Conservation (phyloP, 257 asterid genomes). For the Forsythia viridissima region DNA sequence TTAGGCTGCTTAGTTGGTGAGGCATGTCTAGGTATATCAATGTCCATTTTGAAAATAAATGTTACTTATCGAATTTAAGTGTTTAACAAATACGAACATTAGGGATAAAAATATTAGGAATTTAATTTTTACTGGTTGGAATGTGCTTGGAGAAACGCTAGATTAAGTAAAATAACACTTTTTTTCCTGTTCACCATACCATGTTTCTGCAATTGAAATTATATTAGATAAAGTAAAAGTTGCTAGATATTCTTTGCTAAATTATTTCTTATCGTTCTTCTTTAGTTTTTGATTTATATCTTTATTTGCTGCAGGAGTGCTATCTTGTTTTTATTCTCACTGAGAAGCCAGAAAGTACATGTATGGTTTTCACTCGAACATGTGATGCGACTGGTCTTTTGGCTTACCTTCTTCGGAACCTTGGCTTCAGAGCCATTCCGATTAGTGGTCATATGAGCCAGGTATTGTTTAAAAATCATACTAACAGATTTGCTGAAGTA, state of each 20-base stretch:
- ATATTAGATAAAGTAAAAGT: not conserved
- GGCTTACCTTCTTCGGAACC: conserved; percentile 76
- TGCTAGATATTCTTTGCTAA: conserved; percentile 1
- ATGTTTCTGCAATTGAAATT: not conserved
- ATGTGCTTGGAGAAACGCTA: not conserved
- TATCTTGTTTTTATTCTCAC: conserved; percentile 81
- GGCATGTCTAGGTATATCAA: no score
- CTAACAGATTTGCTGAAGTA: conserved; percentile 2
- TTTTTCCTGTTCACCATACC: not conserved
- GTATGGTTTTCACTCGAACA: conserved; percentile 94
- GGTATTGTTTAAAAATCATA: conserved; percentile 41
- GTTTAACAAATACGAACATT: not conserved
- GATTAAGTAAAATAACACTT: not conserved
- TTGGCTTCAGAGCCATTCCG: conserved; percentile 83
- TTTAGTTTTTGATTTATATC: conserved; percentile 5
- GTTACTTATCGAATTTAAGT: not conserved
- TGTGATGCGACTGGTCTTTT: conserved; percentile 78
- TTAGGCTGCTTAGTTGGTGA: not conserved
- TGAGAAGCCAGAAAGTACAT: conserved; percentile 68
- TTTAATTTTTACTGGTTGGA: not conserved
- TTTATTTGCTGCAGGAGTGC: conserved; percentile 55
- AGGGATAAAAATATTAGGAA: not conserved
- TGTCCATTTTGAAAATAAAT: not conserved
- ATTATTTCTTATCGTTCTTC: not conserved
- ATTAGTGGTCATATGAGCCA: conserved; percentile 96